These are phyloP conservation scores for Aphanomyces stellatus DNA, from an alignment of 352 stramenopile species.

Conservation along the genomic window DNA sequence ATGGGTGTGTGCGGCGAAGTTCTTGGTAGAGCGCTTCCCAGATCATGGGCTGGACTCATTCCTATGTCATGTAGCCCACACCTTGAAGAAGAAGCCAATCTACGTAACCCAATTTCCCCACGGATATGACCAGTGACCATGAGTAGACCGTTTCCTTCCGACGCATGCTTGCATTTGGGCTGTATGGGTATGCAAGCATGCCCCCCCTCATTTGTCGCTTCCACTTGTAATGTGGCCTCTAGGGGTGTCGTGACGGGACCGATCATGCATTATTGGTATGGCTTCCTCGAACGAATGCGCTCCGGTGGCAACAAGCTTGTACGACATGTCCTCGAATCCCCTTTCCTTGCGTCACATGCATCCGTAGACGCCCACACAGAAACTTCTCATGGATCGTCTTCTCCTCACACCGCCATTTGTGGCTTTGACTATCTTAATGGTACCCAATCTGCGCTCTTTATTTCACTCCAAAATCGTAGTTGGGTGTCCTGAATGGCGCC, in stretches of 20 bases:
- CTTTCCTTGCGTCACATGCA: neutral
- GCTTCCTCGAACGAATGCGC: constrained; percentile 51
- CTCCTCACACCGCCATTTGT: constrained; percentile 58
- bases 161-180: constrained; percentile 62
- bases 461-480: constrained; percentile 24
- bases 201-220: too few relatives aligned
- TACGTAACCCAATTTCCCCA: constrained; percentile 27
- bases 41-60: neutral
- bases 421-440: constrained; percentile 59
- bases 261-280: constrained; percentile 61
- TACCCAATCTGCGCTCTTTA: too few relatives aligned
- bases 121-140: neutral
- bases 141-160: constrained; percentile 44
- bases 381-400: constrained; percentile 57
- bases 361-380: constrained; percentile 57
- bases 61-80: constrained; percentile 31
- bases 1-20: constrained; percentile 61
- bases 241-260: constrained; percentile 50
- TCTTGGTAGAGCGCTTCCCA: constrained; percentile 41
- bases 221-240: too few relatives aligned
- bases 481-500: constrained; percentile 47
- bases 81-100: constrained; percentile 61
- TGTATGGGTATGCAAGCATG: constrained; percentile 37
- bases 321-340: neutral
- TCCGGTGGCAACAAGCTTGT: constrained; percentile 61